Conservation (phyloP, 495 filamentous ascomycete genomes). For the Aspergillus kassunensis region DNA sequence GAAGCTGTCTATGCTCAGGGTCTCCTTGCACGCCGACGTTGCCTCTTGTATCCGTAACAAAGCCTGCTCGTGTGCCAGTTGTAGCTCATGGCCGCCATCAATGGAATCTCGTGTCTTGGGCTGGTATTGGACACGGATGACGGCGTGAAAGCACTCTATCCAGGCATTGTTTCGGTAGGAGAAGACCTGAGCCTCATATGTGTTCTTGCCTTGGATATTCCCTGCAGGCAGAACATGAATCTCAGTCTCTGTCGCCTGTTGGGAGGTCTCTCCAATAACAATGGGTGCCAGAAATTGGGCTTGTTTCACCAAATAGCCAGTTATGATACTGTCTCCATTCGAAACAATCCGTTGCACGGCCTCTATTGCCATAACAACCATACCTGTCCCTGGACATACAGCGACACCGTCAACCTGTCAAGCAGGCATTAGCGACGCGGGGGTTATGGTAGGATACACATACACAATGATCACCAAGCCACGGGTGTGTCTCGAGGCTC, state of each 20-base stretch:
- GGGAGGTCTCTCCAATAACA: constrained; percentile 21
- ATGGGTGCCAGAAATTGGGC: constrained; percentile 32
- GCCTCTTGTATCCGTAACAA: no score
- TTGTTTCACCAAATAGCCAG: constrained; percentile 31
- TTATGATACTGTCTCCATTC: constrained; percentile 13
- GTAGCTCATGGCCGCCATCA: no score
- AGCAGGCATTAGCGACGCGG: not conserved
- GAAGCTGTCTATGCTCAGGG: no score
- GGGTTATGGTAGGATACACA: not conserved
- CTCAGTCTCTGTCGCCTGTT: constrained; percentile 21
- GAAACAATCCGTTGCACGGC: constrained; percentile 22
- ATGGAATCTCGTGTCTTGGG: no score
- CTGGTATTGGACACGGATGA: constrained; percentile 20
- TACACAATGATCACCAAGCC: constrained; percentile 36
- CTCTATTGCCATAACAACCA: constrained; percentile 30
- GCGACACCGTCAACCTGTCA: constrained; percentile 15
- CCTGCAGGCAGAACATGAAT: constrained; percentile 19
- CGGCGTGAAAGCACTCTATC: constrained; percentile 29
- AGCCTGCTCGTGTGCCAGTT: no score
- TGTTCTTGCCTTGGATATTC: constrained; percentile 8
- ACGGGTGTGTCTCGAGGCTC: constrained; percentile 29
- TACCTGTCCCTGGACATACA: constrained; percentile 28
- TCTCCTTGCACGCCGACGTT: no score
- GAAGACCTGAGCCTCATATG: not conserved
- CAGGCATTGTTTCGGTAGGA: constrained; percentile 7